These are phyloP conservation scores for Begonia fuchsioides DNA, from an alignment of 306 rosid species.

Conservation along the genomic window DNA sequence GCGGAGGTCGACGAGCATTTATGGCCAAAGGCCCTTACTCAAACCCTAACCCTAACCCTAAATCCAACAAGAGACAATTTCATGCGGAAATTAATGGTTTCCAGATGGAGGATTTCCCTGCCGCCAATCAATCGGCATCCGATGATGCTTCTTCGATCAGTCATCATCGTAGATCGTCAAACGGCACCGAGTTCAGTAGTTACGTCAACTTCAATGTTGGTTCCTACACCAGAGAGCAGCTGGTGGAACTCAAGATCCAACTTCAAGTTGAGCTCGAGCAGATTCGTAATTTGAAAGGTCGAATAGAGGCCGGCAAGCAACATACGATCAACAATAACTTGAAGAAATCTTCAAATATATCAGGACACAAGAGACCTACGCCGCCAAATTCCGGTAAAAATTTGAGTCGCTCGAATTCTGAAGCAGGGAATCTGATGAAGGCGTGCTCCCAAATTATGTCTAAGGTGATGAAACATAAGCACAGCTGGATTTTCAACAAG, in stretches of 20 bases:
- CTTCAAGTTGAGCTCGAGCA: constrained; percentile 51
- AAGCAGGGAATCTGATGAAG: constrained; percentile 36
- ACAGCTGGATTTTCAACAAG: constrained; percentile 51
- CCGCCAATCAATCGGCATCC: constrained; percentile 47
- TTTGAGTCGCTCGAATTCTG: constrained; percentile 44
- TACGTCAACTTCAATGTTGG: constrained; percentile 46
- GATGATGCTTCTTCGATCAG: constrained; percentile 85
- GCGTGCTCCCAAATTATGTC: constrained; percentile 48
- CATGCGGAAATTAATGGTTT: constrained; percentile 15
- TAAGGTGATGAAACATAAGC: constrained; percentile 73
- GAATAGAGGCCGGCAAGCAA: constrained; percentile 44
- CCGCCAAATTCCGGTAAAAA: constrained; percentile 25
- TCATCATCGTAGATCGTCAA: constrained; percentile 26
- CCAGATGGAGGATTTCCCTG: constrained; percentile 25
- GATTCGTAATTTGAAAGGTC: constrained; percentile 43
- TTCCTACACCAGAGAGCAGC: constrained; percentile 41
- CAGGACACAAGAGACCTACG: constrained; percentile 53
- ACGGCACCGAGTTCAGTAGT: constrained; percentile 22
- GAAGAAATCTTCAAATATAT: constrained; percentile 42
- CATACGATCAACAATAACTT: constrained; percentile 7
- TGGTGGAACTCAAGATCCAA: constrained; percentile 46
- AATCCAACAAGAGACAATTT: constrained; percentile 28
- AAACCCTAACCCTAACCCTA: constrained; percentile 52
- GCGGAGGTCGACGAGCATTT: constrained; percentile 50
- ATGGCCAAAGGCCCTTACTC: constrained; percentile 75